Evolutionary conservation across 176 grass and related monocot genomes (phyloP).

Genomic region (Leersia perrieri): DNA sequence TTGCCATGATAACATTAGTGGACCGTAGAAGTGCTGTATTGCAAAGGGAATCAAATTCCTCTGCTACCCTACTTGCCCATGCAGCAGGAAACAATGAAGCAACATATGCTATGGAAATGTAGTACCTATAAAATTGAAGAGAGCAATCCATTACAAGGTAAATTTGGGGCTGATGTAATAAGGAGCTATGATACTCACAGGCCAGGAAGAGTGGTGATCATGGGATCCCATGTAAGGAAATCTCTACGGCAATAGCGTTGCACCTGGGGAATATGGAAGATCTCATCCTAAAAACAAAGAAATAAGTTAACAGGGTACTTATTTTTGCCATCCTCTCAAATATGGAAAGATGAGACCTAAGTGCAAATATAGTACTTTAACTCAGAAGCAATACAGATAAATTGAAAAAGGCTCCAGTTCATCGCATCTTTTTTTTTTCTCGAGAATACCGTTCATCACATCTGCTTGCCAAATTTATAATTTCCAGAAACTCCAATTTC

Average conservation of each 20-base stretch:
- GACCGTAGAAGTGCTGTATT: slow-evolving; percentile 70
- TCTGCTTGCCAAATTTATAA: neutral
- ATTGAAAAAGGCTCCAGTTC: neutral
- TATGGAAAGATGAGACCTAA: neutral
- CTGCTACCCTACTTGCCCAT: slow-evolving; percentile 37
- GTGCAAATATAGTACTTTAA: neutral
- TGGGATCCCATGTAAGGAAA: slow-evolving; percentile 72
- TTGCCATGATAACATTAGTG: slow-evolving; percentile 68
- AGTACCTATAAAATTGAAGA: slow-evolving; percentile 79
- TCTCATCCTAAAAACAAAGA: slow-evolving; percentile 71
- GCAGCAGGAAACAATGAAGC: slow-evolving; percentile 75
- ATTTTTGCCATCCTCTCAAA: slow-evolving; percentile 9
- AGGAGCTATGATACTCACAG: slow-evolving; percentile 50
- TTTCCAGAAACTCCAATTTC: slow-evolving; percentile 1
- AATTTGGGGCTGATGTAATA: slow-evolving; percentile 9
- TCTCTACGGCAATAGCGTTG: slow-evolving; percentile 67
- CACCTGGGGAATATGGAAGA: slow-evolving; percentile 88
- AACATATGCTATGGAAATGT: slow-evolving; percentile 75
- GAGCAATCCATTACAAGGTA: slow-evolving; percentile 25
- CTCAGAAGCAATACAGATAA: neutral
- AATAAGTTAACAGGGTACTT: neutral
- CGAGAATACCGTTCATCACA: neutral
- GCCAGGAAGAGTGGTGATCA: slow-evolving; percentile 95
- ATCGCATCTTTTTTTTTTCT: too few relatives aligned
- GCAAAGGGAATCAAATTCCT: slow-evolving; percentile 58